Evolutionary conservation across 108 stramenopile species (phyloP).

Genomic region (Nitzschia sp.): DNA sequence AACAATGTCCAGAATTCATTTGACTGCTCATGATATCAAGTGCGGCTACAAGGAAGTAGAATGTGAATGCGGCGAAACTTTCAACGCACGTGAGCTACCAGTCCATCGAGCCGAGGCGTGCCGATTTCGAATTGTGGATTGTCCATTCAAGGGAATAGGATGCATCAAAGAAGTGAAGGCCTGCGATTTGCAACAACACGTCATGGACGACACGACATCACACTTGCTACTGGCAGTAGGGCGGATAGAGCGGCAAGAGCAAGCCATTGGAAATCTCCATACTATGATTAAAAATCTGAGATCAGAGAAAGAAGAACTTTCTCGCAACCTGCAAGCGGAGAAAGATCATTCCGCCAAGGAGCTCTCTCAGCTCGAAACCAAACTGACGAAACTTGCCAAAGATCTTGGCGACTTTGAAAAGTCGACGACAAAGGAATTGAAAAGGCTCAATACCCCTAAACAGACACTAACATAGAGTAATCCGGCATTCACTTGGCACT

Average conservation of each 20-base stretch:
- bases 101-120: slow-evolving; percentile 44
- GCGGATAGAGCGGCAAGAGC: slow-evolving; percentile 55
- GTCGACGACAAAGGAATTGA: slow-evolving; percentile 50
- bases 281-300: slow-evolving; percentile 32
- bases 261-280: slow-evolving; percentile 42
- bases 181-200: slow-evolving; percentile 45
- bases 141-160: slow-evolving; percentile 52
- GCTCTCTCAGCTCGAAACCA: slow-evolving; percentile 27
- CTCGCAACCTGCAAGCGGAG: slow-evolving; percentile 15
- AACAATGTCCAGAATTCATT: slow-evolving; percentile 45
- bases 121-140: slow-evolving; percentile 45
- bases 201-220: slow-evolving; percentile 36
- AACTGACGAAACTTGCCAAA: slow-evolving; percentile 43
- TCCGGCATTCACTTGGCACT: not conserved
- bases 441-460: slow-evolving; percentile 21
- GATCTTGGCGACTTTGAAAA: slow-evolving; percentile 39
- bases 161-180: slow-evolving; percentile 51
- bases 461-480: not conserved
- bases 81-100: slow-evolving; percentile 32
- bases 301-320: slow-evolving; percentile 40
- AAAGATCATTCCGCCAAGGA: slow-evolving; percentile 35
- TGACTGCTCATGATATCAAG: slow-evolving; percentile 39
- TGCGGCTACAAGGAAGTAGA: slow-evolving; percentile 50
- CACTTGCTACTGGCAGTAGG: slow-evolving; percentile 52
- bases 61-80: slow-evolving; percentile 46